Conservation (phyloP, 768 basidiomycete species). For the Infundibulicybe gibba region DNA sequence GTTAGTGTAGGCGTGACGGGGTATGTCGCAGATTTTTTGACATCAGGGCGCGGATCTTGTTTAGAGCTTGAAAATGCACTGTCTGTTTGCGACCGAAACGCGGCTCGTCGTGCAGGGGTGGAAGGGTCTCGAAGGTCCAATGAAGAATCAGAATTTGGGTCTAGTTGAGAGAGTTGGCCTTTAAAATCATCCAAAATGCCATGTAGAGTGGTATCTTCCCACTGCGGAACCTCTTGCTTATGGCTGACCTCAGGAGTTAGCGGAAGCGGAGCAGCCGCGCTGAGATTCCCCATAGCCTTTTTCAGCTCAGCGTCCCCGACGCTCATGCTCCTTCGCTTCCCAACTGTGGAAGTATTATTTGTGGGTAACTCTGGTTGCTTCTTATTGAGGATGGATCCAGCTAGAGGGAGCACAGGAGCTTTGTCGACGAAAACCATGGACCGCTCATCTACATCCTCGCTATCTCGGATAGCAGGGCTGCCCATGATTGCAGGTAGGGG, state of each 20-base stretch:
- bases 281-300: conserved; percentile 32
- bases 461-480: conserved; percentile 28
- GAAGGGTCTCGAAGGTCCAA: conserved; percentile 69
- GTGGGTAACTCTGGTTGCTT: conserved; percentile 21
- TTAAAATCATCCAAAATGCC: conserved; percentile 72
- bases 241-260: conserved; percentile 20
- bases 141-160: conserved; percentile 44
- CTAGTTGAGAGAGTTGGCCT: conserved; percentile 67
- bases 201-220: conserved; percentile 42
- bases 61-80: conserved; percentile 17
- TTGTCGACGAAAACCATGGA: conserved; percentile 59
- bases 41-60: conserved; percentile 17
- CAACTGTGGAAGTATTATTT: conserved; percentile 18
- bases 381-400: conserved; percentile 25
- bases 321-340: conserved; percentile 71
- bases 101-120: conserved; percentile 45
- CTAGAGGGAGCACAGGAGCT: conserved; percentile 27
- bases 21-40: conserved; percentile 11
- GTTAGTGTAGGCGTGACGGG: conserved; percentile 23
- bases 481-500: conserved; percentile 60
- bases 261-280: conserved; percentile 35
- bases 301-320: conserved; percentile 62
- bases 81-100: conserved; percentile 32
- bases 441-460: conserved; percentile 45
- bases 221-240: conserved; percentile 12